These are phyloP conservation scores for Phytopythium litorale DNA, from an alignment of 352 stramenopile species.

Conservation along the genomic window DNA sequence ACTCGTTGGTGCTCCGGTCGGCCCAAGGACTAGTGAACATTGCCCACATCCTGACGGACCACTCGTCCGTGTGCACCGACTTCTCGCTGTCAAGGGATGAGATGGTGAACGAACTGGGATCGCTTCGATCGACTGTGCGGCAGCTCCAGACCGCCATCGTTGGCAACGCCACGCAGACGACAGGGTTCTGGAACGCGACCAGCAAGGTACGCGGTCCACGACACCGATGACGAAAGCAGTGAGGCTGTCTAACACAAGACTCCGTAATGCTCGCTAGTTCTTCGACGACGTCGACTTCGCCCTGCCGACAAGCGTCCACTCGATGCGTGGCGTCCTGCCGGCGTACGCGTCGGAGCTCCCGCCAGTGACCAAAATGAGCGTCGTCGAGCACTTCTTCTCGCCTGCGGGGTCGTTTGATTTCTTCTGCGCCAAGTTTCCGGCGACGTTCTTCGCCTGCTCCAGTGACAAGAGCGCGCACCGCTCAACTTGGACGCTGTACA, in stretches of 20 bases:
- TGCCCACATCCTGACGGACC: slow-evolving; percentile 49
- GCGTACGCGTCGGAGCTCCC: slow-evolving; percentile 44
- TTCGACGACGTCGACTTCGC: slow-evolving; percentile 39
- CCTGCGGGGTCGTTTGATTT: slow-evolving; percentile 65
- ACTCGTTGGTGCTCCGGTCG: slow-evolving; percentile 67
- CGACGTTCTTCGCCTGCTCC: slow-evolving; percentile 58
- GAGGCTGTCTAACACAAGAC: background rate
- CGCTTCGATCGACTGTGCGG: slow-evolving; percentile 19
- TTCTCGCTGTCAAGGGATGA: slow-evolving; percentile 42
- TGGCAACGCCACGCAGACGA: slow-evolving; percentile 22
- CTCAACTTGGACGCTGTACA: slow-evolving; percentile 57
- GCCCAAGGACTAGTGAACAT: slow-evolving; percentile 62
- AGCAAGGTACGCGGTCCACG: slow-evolving; percentile 16
- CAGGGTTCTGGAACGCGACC: slow-evolving; percentile 68
- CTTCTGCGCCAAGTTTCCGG: slow-evolving; percentile 61
- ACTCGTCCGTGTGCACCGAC: slow-evolving; percentile 51
- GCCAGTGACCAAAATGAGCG: slow-evolving; percentile 47
- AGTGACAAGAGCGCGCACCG: slow-evolving; percentile 7
- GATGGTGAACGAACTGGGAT: slow-evolving; percentile 35
- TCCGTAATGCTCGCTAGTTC: slow-evolving; percentile 21
- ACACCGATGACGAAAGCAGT: background rate
- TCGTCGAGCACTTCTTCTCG: slow-evolving; percentile 69
- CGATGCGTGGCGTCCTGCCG: slow-evolving; percentile 58
- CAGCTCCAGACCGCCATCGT: slow-evolving; percentile 38
- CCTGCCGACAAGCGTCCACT: slow-evolving; percentile 26